Evolutionary conservation across 1,284 basidiomycete species (phyloP).

Genomic region (Athelia sp.): DNA sequence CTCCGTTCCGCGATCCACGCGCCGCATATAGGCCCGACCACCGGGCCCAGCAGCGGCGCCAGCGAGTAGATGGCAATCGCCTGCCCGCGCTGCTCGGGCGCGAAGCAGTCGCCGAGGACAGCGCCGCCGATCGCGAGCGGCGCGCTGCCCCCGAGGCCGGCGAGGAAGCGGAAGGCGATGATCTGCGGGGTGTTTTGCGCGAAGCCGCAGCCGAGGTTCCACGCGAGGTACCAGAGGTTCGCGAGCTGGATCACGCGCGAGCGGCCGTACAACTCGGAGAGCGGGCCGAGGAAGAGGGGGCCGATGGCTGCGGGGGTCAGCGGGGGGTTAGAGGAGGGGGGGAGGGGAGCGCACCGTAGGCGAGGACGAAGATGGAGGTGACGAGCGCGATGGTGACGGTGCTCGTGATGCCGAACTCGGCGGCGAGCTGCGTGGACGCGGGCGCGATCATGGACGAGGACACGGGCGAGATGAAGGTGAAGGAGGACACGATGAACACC

Average conservation of each 20-base stretch:
- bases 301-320: conserved; percentile 25
- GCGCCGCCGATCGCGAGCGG: conserved; percentile 60
- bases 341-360: conserved; percentile 40
- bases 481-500: conserved; percentile 54
- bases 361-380: conserved; percentile 66
- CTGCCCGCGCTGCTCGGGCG: conserved; percentile 33
- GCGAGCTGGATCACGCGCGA: conserved; percentile 32
- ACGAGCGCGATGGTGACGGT: conserved; percentile 50
- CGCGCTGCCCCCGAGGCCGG: conserved; percentile 62
- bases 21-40: conserved; percentile 59
- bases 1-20: conserved; percentile 56
- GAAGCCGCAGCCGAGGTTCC: conserved; percentile 66
- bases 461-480: conserved; percentile 62
- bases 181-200: conserved; percentile 52
- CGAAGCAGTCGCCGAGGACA: conserved; percentile 64
- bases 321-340: neutral
- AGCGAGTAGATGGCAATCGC: conserved; percentile 62
- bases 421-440: conserved; percentile 47
- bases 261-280: conserved; percentile 43
- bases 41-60: conserved; percentile 49
- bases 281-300: conserved; percentile 47
- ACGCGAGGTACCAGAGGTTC: conserved; percentile 42
- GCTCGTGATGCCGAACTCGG: conserved; percentile 51
- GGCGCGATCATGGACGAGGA: conserved; percentile 75
- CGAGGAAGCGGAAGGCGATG: conserved; percentile 59